Conservation (phyloP, 345 rosid species). For the Gossypium raimondii region DNA sequence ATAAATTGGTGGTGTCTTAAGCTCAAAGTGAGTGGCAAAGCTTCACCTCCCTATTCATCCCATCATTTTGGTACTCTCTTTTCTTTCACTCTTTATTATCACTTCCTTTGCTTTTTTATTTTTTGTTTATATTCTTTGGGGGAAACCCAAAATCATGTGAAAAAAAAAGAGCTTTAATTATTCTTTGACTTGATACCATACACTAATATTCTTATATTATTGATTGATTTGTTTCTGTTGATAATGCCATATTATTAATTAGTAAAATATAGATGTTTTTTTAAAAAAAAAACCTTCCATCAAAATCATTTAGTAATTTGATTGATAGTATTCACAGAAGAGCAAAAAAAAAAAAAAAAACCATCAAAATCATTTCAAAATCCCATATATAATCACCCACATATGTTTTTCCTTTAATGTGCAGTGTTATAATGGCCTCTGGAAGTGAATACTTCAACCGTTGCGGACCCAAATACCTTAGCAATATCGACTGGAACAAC, state of each 20-base stretch:
- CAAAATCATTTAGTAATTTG: too few species aligned
- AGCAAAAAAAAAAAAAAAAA: too few species aligned
- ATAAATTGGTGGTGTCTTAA: background rate
- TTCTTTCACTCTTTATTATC: background rate
- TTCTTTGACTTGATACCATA: background rate
- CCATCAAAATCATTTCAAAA: too few species aligned
- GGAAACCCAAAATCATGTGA: background rate
- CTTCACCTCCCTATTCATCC: background rate
- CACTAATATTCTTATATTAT: background rate
- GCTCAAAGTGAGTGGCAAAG: background rate
- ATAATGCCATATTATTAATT: background rate
- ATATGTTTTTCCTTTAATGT: too few species aligned
- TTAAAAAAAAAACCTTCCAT: too few species aligned
- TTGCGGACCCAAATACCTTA: conserved; percentile 40
- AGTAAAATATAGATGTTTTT: background rate
- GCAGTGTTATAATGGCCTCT: conserved; percentile 20
- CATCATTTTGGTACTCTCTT: background rate
- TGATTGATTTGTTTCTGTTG: background rate
- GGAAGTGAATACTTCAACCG: conserved; percentile 35
- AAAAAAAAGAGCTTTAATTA: too few species aligned
- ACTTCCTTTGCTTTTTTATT: background rate
- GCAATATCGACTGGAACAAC: conserved; percentile 49
- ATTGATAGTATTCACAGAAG: too few species aligned
- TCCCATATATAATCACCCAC: background rate
- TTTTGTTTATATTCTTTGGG: background rate